Percentiles rank a stretch among this genome's conserved stretches.
phyloP scores from a whole-genome alignment of 148 eudicot species.

The Chenopodium formosanum region DNA sequence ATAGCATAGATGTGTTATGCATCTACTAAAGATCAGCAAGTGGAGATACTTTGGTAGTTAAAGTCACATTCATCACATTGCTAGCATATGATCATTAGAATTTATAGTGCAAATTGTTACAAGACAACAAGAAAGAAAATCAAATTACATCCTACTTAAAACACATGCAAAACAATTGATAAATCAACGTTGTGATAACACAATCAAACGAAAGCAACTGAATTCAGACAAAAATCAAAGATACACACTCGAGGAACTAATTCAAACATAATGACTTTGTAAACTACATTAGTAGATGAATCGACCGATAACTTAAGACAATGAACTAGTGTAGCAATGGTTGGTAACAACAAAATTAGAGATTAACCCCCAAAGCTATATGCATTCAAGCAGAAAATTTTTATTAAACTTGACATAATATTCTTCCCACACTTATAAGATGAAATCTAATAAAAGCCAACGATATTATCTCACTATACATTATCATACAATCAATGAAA shows the following conservation, averaged over 20 bases:
- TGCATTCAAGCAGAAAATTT: too few relatives aligned
- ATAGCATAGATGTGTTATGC: not conserved
- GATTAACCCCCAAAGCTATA: too few relatives aligned
- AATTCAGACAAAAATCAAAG: not conserved
- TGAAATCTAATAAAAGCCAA: not conserved
- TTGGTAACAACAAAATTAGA: too few relatives aligned
- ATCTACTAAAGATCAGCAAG: not conserved
- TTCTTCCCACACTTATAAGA: not conserved
- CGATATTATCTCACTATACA: too few relatives aligned
- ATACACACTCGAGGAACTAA: not conserved
- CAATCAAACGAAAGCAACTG: not conserved
- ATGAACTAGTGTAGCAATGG: too few relatives aligned
- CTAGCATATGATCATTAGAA: not conserved
- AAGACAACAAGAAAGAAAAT: not conserved
- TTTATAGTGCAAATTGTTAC: not conserved
- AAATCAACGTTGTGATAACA: too few relatives aligned
- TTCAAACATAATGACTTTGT: not conserved
- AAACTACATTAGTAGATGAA: not conserved
- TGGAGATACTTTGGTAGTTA: not conserved
- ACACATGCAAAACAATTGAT: not conserved
- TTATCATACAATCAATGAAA: not conserved
- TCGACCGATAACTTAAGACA: not conserved
- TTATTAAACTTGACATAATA: not conserved
- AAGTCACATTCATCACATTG: not conserved
- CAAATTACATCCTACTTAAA: not conserved